These are phyloP conservation scores for Malus hybrid DNA, from an alignment of 331 rosid genomes.

Conservation along the genomic window DNA sequence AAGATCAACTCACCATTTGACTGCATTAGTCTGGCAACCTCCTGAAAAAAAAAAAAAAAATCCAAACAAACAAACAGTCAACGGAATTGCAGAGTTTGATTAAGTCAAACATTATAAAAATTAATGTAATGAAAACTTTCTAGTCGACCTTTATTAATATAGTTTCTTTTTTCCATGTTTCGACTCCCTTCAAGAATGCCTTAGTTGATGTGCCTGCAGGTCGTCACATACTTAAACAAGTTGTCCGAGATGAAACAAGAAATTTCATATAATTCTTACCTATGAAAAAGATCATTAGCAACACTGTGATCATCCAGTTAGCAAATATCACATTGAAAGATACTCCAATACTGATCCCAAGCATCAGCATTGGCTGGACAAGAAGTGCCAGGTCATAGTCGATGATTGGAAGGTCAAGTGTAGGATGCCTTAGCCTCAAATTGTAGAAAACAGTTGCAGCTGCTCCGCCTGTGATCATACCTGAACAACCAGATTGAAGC, in stretches of 20 bases:
- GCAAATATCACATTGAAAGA: conserved; percentile 30
- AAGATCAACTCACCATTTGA: conserved; percentile 8
- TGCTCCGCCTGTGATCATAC: conserved; percentile 35
- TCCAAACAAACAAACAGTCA: not conserved
- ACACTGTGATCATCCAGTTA: conserved; percentile 35
- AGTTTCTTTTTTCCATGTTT: conserved; percentile 36
- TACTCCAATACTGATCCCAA: conserved; percentile 33
- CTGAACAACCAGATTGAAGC: conserved; percentile 1
- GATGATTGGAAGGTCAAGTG: conserved; percentile 29
- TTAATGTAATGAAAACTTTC: not conserved
- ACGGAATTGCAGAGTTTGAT: not conserved
- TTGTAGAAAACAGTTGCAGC: conserved; percentile 28
- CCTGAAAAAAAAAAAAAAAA: conserved; percentile 9
- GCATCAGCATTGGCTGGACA: conserved; percentile 33
- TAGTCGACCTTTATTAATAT: conserved; percentile 14
- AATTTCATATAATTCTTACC: conserved; percentile 3
- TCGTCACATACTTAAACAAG: not conserved
- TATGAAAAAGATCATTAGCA: conserved; percentile 25
- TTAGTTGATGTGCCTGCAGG: conserved; percentile 29
- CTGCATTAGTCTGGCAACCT: conserved; percentile 23
- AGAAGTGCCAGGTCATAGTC: conserved; percentile 32
- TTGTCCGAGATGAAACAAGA: not conserved
- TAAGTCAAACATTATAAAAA: not conserved
- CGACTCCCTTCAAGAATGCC: conserved; percentile 26
- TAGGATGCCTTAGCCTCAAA: conserved; percentile 27